A percentile compares a stretch with the other conserved stretches of the same genome.
phyloP scores from a whole-genome alignment of 2,329 filamentous ascomycete species.

The Diaporthe longicolla region DNA sequence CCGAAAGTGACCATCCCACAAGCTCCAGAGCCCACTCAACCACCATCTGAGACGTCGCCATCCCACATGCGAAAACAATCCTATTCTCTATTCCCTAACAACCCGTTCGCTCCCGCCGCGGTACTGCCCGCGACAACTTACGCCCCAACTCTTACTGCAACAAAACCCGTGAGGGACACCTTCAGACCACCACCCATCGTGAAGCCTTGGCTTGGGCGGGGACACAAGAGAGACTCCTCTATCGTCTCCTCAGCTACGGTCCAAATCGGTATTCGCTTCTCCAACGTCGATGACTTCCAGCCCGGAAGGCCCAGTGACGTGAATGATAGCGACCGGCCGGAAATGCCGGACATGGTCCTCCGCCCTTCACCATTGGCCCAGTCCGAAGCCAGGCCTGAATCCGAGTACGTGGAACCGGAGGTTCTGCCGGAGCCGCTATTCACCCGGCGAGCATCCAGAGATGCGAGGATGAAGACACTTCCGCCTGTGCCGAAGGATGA shows the following conservation, averaged over 20 bases:
- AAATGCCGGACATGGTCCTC: conserved; percentile 44
- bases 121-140: conserved; percentile 66
- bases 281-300: conserved; percentile 67
- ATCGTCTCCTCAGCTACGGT: conserved; percentile 77
- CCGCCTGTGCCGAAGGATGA: conserved; percentile 54
- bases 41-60: conserved; percentile 45
- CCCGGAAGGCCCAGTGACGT: conserved; percentile 48
- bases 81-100: conserved; percentile 58
- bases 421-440: conserved; percentile 43
- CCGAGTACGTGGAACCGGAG: conserved; percentile 33
- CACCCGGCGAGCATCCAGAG: conserved; percentile 49
- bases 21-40: conserved; percentile 51
- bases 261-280: conserved; percentile 79
- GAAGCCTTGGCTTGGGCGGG: conserved; percentile 56
- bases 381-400: conserved; percentile 20
- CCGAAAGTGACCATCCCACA: conserved; percentile 39
- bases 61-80: conserved; percentile 55
- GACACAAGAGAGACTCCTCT: conserved; percentile 73
- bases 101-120: conserved; percentile 48
- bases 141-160: conserved; percentile 48
- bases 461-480: conserved; percentile 54
- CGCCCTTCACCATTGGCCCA: conserved; percentile 52
- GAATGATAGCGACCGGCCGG: conserved; percentile 47
- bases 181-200: conserved; percentile 62
- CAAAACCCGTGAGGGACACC: conserved; percentile 46